Evolutionary conservation across 2,329 filamentous ascomycete genomes (phyloP).

Genomic region (Incumbomyces delicatus): DNA sequence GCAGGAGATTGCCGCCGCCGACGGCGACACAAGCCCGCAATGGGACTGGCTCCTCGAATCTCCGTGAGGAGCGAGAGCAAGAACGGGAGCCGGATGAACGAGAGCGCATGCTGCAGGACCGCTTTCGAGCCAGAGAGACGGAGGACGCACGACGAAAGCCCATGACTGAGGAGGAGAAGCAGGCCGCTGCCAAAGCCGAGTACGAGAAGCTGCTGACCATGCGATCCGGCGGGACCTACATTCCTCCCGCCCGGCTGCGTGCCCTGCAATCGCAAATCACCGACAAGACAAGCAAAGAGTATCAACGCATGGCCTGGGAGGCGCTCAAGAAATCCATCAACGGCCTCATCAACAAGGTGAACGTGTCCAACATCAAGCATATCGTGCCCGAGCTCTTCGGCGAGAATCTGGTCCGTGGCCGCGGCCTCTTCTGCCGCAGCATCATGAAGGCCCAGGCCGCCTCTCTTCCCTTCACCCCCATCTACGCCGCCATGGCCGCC

Average conservation of each 20-base stretch:
- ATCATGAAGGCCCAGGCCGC: slow-evolving; percentile 98
- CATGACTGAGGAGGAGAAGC: slow-evolving; percentile 70
- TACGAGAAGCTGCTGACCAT: slow-evolving; percentile 86
- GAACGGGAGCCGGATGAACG: slow-evolving; percentile 40
- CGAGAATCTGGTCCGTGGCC: slow-evolving; percentile 84
- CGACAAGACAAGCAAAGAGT: slow-evolving; percentile 91
- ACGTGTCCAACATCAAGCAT: slow-evolving; percentile 93
- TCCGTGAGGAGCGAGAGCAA: slow-evolving; percentile 31
- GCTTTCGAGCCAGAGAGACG: slow-evolving; percentile 43
- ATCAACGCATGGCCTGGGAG: slow-evolving; percentile 98
- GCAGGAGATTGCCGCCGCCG: slow-evolving; percentile 40
- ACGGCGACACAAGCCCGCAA: slow-evolving; percentile 24
- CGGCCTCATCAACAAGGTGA: slow-evolving; percentile 97
- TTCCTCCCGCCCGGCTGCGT: slow-evolving; percentile 80
- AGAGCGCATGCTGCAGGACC: slow-evolving; percentile 43
- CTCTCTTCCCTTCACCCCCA: slow-evolving; percentile 88
- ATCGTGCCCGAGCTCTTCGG: slow-evolving; percentile 93
- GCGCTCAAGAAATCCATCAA: slow-evolving; percentile 98
- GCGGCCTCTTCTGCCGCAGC: slow-evolving; percentile 85
- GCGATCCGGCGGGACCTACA: slow-evolving; percentile 92
- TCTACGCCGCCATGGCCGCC: slow-evolving; percentile 89
- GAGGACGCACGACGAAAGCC: slow-evolving; percentile 40
- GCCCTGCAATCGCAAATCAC: slow-evolving; percentile 94
- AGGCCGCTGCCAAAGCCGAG: slow-evolving; percentile 79
- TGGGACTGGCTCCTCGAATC: slow-evolving; percentile 13